Base-by-base conservation (phyloP, 805 yeast species). In the Isabelozyma gotoi region DNA sequence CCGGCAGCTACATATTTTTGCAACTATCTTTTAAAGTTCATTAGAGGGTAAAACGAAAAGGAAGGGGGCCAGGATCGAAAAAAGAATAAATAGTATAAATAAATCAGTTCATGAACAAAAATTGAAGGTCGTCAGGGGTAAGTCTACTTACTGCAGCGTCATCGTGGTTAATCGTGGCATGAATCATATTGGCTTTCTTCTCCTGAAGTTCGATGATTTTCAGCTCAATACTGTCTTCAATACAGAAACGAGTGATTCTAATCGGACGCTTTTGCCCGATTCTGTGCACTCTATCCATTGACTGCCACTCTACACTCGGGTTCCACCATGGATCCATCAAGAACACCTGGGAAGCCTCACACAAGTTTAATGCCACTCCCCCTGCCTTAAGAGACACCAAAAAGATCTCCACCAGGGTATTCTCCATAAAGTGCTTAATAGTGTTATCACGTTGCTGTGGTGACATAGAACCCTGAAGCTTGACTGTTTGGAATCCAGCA, bases 321-420 rank as follows among this genome's bases (percentile, higher is more conserved):
- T 94, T 95, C 98, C 99, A 94, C 99, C 99, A 94, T 29, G 98
- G 98, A 57, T 94, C 99, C 73, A 94, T 74, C 36, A 94, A 76
- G 53, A 94, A 94, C 38, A 94, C 98, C 57, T 92, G 98, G 2
- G 95, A 90, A 0, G 99, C 98, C 57, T 95, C 99, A 58, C 97
- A 92, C 50, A 94, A 73, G 61, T 94, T 94, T 51, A 94, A 74
- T 0, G 99, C 99, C 35, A 94, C 99, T 68, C 99, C 99, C 52
- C 99, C 99, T 0, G 99, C 99, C 60, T 94, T 94, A 55, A 94
- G 76, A 29, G 97, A 89, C 7, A 94, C 99, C 49, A 94, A 67
- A 59, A 94, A 94, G 7, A 94, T 96, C 63, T 94, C 99, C 33
- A 92, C 97, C 36, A 78, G 78, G 0, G 96, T 86, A 47, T 88